Evolutionary conservation across 2,329 filamentous ascomycete species (phyloP).

Genomic region (Cephalotrichum gorgonifer): DNA sequence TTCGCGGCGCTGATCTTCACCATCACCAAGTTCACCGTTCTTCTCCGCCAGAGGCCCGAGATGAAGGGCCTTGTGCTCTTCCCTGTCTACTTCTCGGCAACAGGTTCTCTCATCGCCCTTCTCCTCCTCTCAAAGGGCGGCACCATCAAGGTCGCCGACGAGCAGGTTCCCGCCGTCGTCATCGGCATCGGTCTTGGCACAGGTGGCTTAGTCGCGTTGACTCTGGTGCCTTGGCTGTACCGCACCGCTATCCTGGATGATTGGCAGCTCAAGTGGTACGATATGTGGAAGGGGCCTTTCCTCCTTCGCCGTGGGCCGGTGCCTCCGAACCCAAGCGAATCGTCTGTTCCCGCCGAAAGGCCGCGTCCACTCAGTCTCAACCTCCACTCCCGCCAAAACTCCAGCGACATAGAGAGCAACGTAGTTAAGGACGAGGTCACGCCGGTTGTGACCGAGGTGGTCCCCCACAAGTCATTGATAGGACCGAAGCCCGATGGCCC

Average conservation of each 20-base stretch:
- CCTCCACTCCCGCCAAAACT: conserved; percentile 12
- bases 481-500: conserved; percentile 29
- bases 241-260: conserved; percentile 49
- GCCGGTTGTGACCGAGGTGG: neutral
- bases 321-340: conserved; percentile 23
- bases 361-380: conserved; percentile 18
- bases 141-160: conserved; percentile 33
- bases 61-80: conserved; percentile 40
- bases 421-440: conserved; percentile 16
- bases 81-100: conserved; percentile 47
- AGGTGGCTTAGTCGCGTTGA: conserved; percentile 34
- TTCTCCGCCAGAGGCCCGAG: conserved; percentile 41
- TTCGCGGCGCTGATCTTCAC: conserved; percentile 46
- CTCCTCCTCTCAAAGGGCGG: conserved; percentile 50
- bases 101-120: conserved; percentile 43
- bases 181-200: conserved; percentile 40
- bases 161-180: conserved; percentile 40
- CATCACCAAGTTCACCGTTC: conserved; percentile 45
- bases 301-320: conserved; percentile 33
- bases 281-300: conserved; percentile 43
- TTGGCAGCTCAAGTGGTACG: conserved; percentile 45
- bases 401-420: conserved; percentile 16
- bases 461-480: conserved; percentile 18
- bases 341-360: conserved; percentile 9
- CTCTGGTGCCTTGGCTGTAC: conserved; percentile 50